A percentile compares a stretch with the other conserved stretches of the same genome.
These are phyloP conservation scores for Piromyces sp. DNA, from an alignment of 192 early-diverging fungal genomes.

Conservation along the genomic window DNA sequence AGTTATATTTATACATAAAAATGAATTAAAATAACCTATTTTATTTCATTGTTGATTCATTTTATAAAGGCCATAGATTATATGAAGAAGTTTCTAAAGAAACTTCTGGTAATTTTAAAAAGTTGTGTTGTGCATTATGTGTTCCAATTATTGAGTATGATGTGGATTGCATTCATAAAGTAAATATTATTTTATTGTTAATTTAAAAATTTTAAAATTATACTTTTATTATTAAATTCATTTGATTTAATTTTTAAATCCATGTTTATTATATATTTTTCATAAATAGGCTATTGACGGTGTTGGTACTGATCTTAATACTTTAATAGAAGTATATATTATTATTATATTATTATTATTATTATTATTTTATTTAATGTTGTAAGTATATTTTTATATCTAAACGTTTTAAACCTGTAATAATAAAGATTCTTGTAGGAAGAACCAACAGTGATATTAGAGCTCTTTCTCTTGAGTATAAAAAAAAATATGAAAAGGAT, in stretches of 20 bases:
- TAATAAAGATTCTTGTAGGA: conserved; percentile 17
- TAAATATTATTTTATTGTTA: not conserved
- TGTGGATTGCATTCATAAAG: not conserved
- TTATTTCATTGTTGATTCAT: too few relatives aligned
- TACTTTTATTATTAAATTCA: too few relatives aligned
- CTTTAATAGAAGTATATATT: conserved; percentile 5
- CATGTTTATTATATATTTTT: not conserved
- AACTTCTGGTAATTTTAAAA: not conserved
- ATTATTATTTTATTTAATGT: too few relatives aligned
- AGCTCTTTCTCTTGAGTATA: conserved; percentile 14
- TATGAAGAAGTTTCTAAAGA: not conserved
- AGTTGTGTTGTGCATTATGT: not conserved
- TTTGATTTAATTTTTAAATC: too few relatives aligned
- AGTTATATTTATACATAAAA: too few relatives aligned
- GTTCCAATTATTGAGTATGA: not conserved
- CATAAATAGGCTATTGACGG: not conserved
- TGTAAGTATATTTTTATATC: too few relatives aligned
- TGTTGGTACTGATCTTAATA: conserved; percentile 22
- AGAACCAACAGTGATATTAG: conserved; percentile 22
- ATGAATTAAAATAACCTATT: too few relatives aligned
- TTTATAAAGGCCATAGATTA: too few relatives aligned
- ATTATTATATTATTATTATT: too few relatives aligned
- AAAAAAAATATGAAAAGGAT: conserved; percentile 4
- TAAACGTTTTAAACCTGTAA: too few relatives aligned
- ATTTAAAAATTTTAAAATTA: not conserved